These are phyloP conservation scores for Favolaschia claudopus DNA, from an alignment of 768 basidiomycete genomes.

Conservation along the genomic window DNA sequence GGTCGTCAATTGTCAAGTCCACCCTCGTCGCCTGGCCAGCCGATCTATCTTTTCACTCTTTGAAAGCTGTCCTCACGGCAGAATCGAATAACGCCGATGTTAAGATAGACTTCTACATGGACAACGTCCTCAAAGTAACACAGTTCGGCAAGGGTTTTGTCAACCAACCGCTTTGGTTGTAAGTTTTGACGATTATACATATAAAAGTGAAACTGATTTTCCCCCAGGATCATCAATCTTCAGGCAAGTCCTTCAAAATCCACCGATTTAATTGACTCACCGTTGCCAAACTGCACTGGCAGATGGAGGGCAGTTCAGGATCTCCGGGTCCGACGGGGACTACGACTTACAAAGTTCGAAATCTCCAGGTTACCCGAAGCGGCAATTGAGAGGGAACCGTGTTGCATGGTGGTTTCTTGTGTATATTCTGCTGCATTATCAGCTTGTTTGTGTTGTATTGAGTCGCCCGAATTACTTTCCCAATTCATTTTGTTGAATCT, in stretches of 20 bases:
- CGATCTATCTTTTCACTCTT: slow-evolving; percentile 51
- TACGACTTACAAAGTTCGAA: slow-evolving; percentile 52
- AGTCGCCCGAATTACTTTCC: too few relatives aligned
- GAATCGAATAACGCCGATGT: slow-evolving; percentile 46
- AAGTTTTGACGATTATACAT: slow-evolving; percentile 23
- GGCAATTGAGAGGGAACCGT: slow-evolving; percentile 31
- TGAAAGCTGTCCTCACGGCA: slow-evolving; percentile 50
- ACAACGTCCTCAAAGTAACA: slow-evolving; percentile 42
- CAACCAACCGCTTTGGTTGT: slow-evolving; percentile 51
- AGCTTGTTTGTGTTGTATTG: background rate
- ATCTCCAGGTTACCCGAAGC: slow-evolving; percentile 46
- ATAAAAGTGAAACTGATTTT: background rate
- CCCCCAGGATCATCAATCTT: slow-evolving; percentile 48
- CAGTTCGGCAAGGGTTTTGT: slow-evolving; percentile 51
- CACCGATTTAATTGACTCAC: background rate
- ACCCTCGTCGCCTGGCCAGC: slow-evolving; percentile 50
- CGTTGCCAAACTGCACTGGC: background rate
- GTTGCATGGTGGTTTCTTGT: background rate
- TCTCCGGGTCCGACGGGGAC: slow-evolving; percentile 50
- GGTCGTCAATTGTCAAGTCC: slow-evolving; percentile 47
- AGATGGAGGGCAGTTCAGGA: slow-evolving; percentile 58
- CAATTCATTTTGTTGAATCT: too few relatives aligned
- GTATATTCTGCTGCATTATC: background rate
- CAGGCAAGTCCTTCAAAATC: slow-evolving; percentile 35
- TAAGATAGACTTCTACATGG: slow-evolving; percentile 51